A percentile compares a stretch with the other conserved stretches of the same genome.
These are phyloP conservation scores for Diplosphaera chodatii DNA, from an alignment of 139 green algal species.

Conservation along the genomic window DNA sequence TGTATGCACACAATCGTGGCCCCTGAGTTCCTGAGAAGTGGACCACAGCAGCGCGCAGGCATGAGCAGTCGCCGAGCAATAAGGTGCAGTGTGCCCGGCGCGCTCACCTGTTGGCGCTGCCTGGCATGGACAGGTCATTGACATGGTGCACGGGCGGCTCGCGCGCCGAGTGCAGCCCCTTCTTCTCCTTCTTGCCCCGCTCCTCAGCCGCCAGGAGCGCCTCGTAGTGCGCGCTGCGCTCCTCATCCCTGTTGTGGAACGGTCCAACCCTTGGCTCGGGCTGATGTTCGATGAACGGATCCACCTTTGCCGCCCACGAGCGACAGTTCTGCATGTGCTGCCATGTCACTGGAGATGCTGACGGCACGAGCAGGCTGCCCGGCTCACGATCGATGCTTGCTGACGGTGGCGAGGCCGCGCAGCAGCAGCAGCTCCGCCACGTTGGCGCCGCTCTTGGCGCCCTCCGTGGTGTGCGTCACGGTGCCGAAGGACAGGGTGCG, in stretches of 20 bases:
- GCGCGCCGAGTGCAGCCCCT: slow-evolving; percentile 63
- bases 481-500: slow-evolving; percentile 77
- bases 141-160: slow-evolving; percentile 59
- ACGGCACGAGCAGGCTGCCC: slow-evolving; percentile 15
- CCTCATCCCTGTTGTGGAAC: slow-evolving; percentile 56
- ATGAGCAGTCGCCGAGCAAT: too few species aligned
- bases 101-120: slow-evolving; percentile 32
- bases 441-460: slow-evolving; percentile 29
- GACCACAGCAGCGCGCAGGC: too few species aligned
- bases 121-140: slow-evolving; percentile 80
- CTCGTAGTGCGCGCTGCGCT: slow-evolving; percentile 85
- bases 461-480: slow-evolving; percentile 34
- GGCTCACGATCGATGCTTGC: slow-evolving; percentile 52
- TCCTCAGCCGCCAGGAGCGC: slow-evolving; percentile 77
- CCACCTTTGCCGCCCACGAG: too few species aligned
- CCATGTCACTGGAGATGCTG: neutral
- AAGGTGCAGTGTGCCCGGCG: too few species aligned
- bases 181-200: slow-evolving; percentile 61
- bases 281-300: too few species aligned
- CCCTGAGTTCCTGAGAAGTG: too few species aligned
- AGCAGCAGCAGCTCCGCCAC: slow-evolving; percentile 80
- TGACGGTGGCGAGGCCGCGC: slow-evolving; percentile 73
- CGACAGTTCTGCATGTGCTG: too few species aligned
- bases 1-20: too few species aligned
- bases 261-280: too few species aligned